These are phyloP conservation scores for Triticum monococcum DNA, from an alignment of 176 grass and related monocot species.

Conservation along the genomic window DNA sequence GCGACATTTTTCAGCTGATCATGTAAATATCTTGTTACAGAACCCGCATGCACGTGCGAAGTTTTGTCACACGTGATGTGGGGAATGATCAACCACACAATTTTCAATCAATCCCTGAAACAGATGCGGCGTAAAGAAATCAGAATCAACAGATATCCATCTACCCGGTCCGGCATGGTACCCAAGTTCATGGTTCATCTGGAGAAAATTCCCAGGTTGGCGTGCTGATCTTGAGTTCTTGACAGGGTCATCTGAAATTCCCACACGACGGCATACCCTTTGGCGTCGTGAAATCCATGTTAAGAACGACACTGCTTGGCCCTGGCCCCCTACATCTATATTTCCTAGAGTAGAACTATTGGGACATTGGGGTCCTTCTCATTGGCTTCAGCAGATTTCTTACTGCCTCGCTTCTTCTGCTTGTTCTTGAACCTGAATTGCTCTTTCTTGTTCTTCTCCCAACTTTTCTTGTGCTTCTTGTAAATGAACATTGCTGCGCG, in stretches of 20 bases:
- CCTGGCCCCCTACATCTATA: background rate
- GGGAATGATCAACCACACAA: slow-evolving; percentile 13
- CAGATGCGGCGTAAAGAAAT: background rate
- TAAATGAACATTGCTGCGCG: slow-evolving; percentile 92
- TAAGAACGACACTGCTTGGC: background rate
- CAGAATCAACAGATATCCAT: background rate
- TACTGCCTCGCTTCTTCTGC: slow-evolving; percentile 51
- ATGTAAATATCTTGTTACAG: background rate
- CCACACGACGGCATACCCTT: background rate
- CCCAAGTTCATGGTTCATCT: background rate
- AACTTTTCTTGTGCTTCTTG: slow-evolving; percentile 80
- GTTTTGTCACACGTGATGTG: background rate
- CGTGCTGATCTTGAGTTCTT: background rate
- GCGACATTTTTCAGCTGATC: slow-evolving; percentile 32
- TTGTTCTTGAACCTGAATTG: slow-evolving; percentile 68
- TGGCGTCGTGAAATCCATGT: background rate
- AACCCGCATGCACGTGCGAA: background rate
- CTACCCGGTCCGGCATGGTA: background rate
- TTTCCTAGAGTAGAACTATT: slow-evolving; percentile 44
- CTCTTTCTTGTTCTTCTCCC: slow-evolving; percentile 79
- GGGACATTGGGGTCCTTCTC: slow-evolving; percentile 43
- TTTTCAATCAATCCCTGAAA: slow-evolving; percentile 15
- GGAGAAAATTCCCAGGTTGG: background rate
- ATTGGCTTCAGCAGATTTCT: slow-evolving; percentile 30
- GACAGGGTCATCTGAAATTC: background rate